Evolutionary conservation across 2,329 filamentous ascomycete genomes (phyloP), one percentile per base, ranked within the genome.

Genomic region (Fusarium equiseti): DNA sequence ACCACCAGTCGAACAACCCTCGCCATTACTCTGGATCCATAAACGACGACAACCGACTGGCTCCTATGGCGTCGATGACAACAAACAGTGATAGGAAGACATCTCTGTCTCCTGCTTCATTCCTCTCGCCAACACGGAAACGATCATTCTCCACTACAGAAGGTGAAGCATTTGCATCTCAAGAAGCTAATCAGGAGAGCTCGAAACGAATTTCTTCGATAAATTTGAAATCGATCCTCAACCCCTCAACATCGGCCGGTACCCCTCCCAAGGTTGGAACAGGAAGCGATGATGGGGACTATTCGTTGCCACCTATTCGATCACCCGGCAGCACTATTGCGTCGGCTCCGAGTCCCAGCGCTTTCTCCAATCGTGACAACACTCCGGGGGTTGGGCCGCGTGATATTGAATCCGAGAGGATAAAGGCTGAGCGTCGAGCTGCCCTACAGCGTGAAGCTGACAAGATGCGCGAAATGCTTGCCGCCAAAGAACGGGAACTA

Each of bases 151-250:
- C 90, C 0, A 83, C 86, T 0, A 82, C 86, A 1, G 88, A 90
- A 58, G 84, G 83, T 22, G 87, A 89, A 40, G 75, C 77, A n/a
- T 75, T 78, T 22, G 74, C 62, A n/a, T 61, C 71, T 10, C 74
- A 77, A 32, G 81, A 84, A 40, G 73, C 75, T n/a, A 80, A 81
- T 4, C 80, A 83, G 26, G 85, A 88, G 27, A 81, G 80, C 40
- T 80, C 88, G 44, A 86, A 91, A 77, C 88, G 92, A 16, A 81
- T 94, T 6, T 92, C 90, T 20, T 93, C 91, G 5, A 94, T 94
- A 66, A 92, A 91, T 9, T 94, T 94, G 66, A 92, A 90, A 70
- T 92, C 91, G 8, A 91, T 94, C 46, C 81, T 95, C 15, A 94
- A 94, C 68, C 89, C 89, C 5, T 75, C 80, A 18, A 74, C 68